Evolutionary conservation across 1,284 basidiomycete genomes (phyloP), one percentile per base, ranked within the genome.

Genomic region (Wolfiporia cocos): DNA sequence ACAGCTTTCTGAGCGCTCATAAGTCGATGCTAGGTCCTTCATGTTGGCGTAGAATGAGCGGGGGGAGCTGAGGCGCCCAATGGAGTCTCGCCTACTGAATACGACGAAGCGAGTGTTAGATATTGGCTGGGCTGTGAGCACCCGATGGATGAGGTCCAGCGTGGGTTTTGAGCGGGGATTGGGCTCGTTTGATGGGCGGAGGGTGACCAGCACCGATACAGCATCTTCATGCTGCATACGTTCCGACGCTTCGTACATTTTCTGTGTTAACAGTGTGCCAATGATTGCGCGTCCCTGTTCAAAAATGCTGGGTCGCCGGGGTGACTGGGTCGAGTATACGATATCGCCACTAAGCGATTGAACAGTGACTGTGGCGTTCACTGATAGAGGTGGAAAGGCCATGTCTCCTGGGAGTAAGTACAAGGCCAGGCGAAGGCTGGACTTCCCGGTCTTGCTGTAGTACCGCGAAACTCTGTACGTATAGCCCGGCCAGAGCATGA

Each of bases 111-210:
- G 21, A 12, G 37, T 44, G 7, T 20, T 38, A 12, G 37, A 34
- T 17, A 39, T 26, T 5, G 31, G 37, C 29, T 17, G 22, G 10
- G 42, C 42, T 2, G 42, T 44, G 22, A 44, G 14, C 21, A 44
- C 42, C 15, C 42, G 22, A 20, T 44, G 42, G 7, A 44, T 39
- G 19, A 44, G 38, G 31, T 44, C 33, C 21, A 44, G 42, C 18
- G 42, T 44, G 9, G 42, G 42, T 9, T 18, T 34, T 18, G 42
- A 24, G 32, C 42, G 19, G 5, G 37, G 42, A 18, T 29, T 39
- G 14, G 42, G 42, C n/a, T 20, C 15, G 24, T 28, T 37, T 10
- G 36, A 24, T 4, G 36, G 28, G 36, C 36, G 36, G 10, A 44
- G 21, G 17, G 37, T 30, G 23, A 44, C 37, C 6, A 21, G 42